phyloP scores from a whole-genome alignment of 73 alveolate species.

The Diophrys appendiculata region DNA sequence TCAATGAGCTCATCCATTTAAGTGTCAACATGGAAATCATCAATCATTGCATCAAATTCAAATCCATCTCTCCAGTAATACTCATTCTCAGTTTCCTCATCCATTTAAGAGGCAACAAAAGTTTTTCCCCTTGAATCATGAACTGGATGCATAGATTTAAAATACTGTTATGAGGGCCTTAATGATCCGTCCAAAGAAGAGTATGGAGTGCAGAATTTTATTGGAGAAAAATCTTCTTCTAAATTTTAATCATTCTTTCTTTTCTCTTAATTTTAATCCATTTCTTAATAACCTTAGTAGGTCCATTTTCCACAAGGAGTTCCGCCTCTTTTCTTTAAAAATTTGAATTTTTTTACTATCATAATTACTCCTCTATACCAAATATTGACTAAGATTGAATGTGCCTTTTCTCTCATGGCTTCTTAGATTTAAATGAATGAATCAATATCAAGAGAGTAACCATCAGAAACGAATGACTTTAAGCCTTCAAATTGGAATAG shows the following conservation, averaged over 20 bases:
- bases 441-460: conserved; percentile 79
- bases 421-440: conserved; percentile 77
- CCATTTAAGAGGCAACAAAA: background rate
- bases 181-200: background rate
- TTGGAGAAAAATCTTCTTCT: background rate
- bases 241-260: conserved; percentile 5
- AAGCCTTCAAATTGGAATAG: conserved; percentile 52
- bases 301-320: conserved; percentile 67
- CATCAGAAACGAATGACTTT: conserved; percentile 62
- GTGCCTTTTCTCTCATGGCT: conserved; percentile 75
- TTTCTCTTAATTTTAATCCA: background rate
- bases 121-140: background rate
- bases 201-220: background rate
- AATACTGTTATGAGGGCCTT: background rate
- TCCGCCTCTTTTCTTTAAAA: conserved; percentile 65
- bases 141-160: background rate
- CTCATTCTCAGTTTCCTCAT: conserved; percentile 10
- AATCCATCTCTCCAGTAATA: conserved; percentile 20
- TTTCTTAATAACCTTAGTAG: conserved; percentile 39
- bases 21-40: conserved; percentile 27
- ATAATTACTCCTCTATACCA: conserved; percentile 95
- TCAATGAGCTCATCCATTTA: conserved; percentile 64
- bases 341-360: conserved; percentile 84
- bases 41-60: conserved; percentile 38
- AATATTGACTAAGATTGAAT: conserved; percentile 76